Base-by-base conservation (phyloP, 208 protist species). In the Trypanosomatidae sp. region DNA sequence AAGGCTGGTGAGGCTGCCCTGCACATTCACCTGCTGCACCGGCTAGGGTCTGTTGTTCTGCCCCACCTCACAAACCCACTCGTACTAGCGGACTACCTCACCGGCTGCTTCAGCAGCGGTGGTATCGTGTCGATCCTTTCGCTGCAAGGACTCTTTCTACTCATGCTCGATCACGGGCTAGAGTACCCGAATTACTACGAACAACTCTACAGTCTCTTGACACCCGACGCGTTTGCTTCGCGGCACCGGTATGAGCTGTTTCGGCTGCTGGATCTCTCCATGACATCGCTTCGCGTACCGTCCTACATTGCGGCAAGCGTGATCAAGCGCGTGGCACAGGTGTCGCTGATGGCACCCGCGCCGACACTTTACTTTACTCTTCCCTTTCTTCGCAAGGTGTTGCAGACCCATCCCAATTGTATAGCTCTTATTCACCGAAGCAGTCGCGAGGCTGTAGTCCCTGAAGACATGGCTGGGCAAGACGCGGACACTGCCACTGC, bases 111-210 rank as follows among this genome's bases (percentile, higher is more conserved):
- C 73, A 70, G 76, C 69, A 91, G 88, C 71, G 94, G 94, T 19
- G 94, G 94, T 30, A 85, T 98, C 62, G 80, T 95, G 17, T 86
- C 91, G 25, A 87, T 98, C 25, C 87, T 98, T 15, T 86, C 91
- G 4, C 89, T 98, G 17, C 90, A 94, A 36, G 91, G 91, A 1
- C 82, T 98, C 13, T 94, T 96, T 68, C 19, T 97, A 17, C 85
- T 98, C 50, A 97, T 98, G 89, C 72, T 96, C 22, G 90, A 97
- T 73, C 90, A 98, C 73, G 90, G 91, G 0, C 80, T 98, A 15
- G 91, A 98, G 83, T 97, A 97, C 67, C 94, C 94, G 7, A 74
- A 93, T 43, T 98, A 92, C 80, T 98, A 96, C 80, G 82, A 95
- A 72, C 91, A 98, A 71, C 84, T 98, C 30, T 98, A 98, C 84